Evolutionary conservation across 2,329 filamentous ascomycete species (phyloP).

Genomic region (Penicillium brevicompactum): DNA sequence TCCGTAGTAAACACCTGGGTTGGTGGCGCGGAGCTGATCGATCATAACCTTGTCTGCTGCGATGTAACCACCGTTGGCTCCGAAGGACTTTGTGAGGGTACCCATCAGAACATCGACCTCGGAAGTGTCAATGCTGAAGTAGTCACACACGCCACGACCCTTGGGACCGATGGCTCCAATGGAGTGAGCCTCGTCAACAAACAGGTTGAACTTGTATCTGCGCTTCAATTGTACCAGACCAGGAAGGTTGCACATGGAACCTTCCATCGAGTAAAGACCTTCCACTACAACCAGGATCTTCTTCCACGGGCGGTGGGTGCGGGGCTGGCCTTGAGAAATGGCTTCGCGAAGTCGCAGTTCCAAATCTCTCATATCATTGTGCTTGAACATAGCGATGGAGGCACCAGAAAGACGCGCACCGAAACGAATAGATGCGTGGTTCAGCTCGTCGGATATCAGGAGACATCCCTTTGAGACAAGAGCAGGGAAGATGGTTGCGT

Average conservation of each 20-base stretch:
- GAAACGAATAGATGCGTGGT: conserved; percentile 96
- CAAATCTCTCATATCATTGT: conserved; percentile 90
- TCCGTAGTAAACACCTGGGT: conserved; percentile 82
- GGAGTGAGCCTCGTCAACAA: conserved; percentile 95
- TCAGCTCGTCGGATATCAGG: conserved; percentile 94
- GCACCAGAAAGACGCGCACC: conserved; percentile 92
- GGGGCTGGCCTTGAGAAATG: conserved; percentile 94
- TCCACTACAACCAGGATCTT: conserved; percentile 97
- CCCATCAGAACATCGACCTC: conserved; percentile 98
- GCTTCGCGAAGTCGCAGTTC: conserved; percentile 85
- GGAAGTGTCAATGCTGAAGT: conserved; percentile 84
- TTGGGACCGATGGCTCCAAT: conserved; percentile 86
- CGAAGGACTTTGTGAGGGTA: conserved; percentile 96
- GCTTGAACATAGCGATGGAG: conserved; percentile 94
- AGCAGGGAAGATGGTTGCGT: conserved; percentile 88
- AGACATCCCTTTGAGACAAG: conserved; percentile 90
- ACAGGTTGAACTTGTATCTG: conserved; percentile 96
- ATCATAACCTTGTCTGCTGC: conserved; percentile 88
- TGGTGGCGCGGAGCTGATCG: conserved; percentile 83
- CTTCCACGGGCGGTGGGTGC: conserved; percentile 98
- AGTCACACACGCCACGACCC: conserved; percentile 94
- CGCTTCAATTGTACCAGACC: conserved; percentile 83
- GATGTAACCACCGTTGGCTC: conserved; percentile 95
- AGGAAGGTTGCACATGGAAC: conserved; percentile 97
- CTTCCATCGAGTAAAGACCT: conserved; percentile 98